phyloP scores from a whole-genome alignment of 139 green algal genomes.

The Auxenochlorella pyrenoidosa region DNA sequence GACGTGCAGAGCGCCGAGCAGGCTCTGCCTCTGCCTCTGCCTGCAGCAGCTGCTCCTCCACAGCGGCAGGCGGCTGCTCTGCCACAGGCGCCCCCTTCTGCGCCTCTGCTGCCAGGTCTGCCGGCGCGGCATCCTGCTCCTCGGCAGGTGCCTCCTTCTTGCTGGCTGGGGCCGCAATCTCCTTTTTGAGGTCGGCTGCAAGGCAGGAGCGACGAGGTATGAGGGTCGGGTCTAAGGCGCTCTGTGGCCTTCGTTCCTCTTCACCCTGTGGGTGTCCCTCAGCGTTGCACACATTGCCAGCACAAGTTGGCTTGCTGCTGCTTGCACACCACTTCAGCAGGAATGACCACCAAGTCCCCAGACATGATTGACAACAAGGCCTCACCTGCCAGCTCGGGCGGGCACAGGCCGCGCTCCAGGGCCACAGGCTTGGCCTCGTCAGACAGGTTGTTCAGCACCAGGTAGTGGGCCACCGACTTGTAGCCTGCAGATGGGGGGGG shows the following conservation, averaged over 20 bases:
- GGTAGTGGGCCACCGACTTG: constrained; percentile 77
- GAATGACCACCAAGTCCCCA: not conserved
- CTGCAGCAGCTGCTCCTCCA: constrained; percentile 21
- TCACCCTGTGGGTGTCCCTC: no score
- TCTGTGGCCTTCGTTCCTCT: no score
- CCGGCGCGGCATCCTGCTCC: not conserved
- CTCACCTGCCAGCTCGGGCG: constrained; percentile 15
- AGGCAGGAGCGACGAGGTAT: not conserved
- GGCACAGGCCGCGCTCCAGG: constrained; percentile 21
- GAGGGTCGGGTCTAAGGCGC: not conserved
- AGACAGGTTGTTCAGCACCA: constrained; percentile 71
- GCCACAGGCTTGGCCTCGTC: constrained; percentile 28
- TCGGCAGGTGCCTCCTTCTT: not conserved
- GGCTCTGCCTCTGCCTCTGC: not conserved
- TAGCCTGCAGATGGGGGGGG: constrained; percentile 49
- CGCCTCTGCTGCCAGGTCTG: not conserved
- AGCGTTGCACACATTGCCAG: no score
- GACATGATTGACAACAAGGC: not conserved
- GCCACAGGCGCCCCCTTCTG: not conserved
- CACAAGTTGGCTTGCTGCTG: no score
- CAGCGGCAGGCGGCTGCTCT: not conserved
- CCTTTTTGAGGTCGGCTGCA: constrained; percentile 20
- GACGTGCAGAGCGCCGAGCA: not conserved
- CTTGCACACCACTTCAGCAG: no score
- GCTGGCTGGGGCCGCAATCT: constrained; percentile 4